phyloP scores from a whole-genome alignment of 2,329 filamentous ascomycete species.

The Trichoderma aggressivum region DNA sequence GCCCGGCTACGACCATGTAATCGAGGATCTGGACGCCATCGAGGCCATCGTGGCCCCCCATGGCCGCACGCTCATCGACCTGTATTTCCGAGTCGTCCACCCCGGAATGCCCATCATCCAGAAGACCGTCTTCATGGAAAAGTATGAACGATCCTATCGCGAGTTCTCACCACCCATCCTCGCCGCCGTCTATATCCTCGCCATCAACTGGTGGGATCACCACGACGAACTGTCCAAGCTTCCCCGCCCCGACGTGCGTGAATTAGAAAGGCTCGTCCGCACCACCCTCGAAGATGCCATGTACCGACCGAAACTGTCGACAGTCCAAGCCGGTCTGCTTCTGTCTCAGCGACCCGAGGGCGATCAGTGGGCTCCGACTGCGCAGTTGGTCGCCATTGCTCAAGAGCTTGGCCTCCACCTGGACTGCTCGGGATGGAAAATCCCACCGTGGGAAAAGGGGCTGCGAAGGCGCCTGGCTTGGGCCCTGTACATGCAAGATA shows the following conservation, averaged over 20 bases:
- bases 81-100: conserved; percentile 80
- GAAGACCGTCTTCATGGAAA: conserved; percentile 75
- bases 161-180: conserved; percentile 75
- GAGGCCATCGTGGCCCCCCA: conserved; percentile 73
- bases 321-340: conserved; percentile 72
- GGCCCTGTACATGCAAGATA: conserved; percentile 93
- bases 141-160: conserved; percentile 68
- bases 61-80: conserved; percentile 71
- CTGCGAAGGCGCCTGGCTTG: conserved; percentile 82
- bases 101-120: conserved; percentile 80
- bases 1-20: conserved; percentile 66
- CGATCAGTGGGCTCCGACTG: conserved; percentile 80
- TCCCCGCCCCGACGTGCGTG: conserved; percentile 67
- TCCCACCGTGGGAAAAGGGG: conserved; percentile 82
- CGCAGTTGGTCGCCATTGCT: conserved; percentile 79
- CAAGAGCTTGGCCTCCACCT: conserved; percentile 88
- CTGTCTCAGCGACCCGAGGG: conserved; percentile 72
- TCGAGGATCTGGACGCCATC: conserved; percentile 66
- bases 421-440: conserved; percentile 82
- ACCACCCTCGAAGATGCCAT: conserved; percentile 72
- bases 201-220: conserved; percentile 84
- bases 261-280: conserved; percentile 70
- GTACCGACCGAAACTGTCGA: conserved; percentile 77
- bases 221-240: conserved; percentile 62
- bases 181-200: conserved; percentile 78